Evolutionary conservation across 1,284 basidiomycete species (phyloP), one percentile per base, ranked within the genome.

Genomic region (Thelephora terrestris): DNA sequence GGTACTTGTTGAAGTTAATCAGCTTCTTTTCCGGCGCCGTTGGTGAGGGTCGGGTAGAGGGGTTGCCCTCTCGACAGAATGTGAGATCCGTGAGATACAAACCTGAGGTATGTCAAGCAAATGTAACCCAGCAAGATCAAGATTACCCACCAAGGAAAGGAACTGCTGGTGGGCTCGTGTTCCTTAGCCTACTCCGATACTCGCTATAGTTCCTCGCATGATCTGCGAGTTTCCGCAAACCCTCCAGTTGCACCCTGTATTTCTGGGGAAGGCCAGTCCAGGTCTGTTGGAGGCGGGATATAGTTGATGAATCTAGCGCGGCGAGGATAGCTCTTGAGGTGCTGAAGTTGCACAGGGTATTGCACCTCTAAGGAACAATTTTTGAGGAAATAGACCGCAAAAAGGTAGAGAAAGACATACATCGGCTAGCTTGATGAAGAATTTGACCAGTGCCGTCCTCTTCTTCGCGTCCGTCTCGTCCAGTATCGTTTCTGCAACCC

Each of bases 1-100:
- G 82, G 58, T 87, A 96, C 69, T 91, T 95, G 69, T 94, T 95
- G 64, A 96, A 94, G 67, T 99, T 99, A 63, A 98, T 76, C 44
- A 99, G 68, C 61, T 85, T 87, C 64, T 91, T 84, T 45, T 79
- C 77, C 2, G 85, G 73, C 48, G 83, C 81, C 50, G 78, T 64
- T 1, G 87, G 88, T 10, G 91, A 88, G n/a, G 83, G 75, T 53
- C 95, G 77, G 57, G 83, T 76, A 7, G 87, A 85, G 7, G 91
- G 85, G 64, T 98, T 98, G 35, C 95, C 95, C 60, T 96, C 95
- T 47, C 88, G 81, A 58, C 91, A 94, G 67, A 98, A 99, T 1
- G 93, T 98, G 52, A 97, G 77, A 65, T 95, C 91, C 4, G 91
- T 93, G 52, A 93, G 69, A 64, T 91, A 91, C 20, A 93, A 70